Base-by-base conservation (phyloP, 1,284 basidiomycete genomes). In the Boletus mariae region DNA sequence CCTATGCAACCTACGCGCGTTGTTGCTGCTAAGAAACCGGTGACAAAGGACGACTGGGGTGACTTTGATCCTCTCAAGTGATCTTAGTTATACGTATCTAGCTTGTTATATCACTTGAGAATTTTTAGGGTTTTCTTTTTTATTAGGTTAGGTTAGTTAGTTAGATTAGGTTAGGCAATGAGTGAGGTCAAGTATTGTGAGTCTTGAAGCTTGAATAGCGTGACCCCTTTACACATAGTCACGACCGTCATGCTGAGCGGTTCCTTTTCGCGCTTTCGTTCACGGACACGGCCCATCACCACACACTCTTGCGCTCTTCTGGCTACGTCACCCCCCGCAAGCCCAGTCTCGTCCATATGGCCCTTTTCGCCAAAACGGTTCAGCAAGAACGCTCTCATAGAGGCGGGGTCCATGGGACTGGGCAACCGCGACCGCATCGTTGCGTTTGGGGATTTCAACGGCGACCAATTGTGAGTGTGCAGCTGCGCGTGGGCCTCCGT, bases 381-480 rank as follows among this genome's bases (percentile, higher is more conserved):
- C 75, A 85, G 81, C n/a, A 83, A 87, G 50, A 95, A 96, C 63
- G 82, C 88, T 0, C 78, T 98, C 45, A 77, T 97, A 55, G 77
- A 84, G 59, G 87, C 93, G 1, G 95, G 94, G 2, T 72, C 83
- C 0, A 77, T 97, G 61, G 95, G 94, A 1, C 73, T 99, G 17
- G 78, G 79, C 37, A 75, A 76, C n/a, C 79, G 83, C 38, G 84
- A 82, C 23, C 80, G 90, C 52, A 80, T 97, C 28, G 80, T 92
- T 46, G 95, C 94, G 2, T 90, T 94, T 64, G 96, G 93, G 29
- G 96, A 99, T 73, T 95, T 93, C 70, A 87, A 98, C 68, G 94
- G 91, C 5, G 94, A 98, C 70, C 94, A 97, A 67, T 91, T 91
- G 92, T 96, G 68, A 69, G 90, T 12, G 26, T 23, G 23, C 26